Conservation (phyloP, 768 basidiomycete genomes). For the Suillus brevipes region DNA sequence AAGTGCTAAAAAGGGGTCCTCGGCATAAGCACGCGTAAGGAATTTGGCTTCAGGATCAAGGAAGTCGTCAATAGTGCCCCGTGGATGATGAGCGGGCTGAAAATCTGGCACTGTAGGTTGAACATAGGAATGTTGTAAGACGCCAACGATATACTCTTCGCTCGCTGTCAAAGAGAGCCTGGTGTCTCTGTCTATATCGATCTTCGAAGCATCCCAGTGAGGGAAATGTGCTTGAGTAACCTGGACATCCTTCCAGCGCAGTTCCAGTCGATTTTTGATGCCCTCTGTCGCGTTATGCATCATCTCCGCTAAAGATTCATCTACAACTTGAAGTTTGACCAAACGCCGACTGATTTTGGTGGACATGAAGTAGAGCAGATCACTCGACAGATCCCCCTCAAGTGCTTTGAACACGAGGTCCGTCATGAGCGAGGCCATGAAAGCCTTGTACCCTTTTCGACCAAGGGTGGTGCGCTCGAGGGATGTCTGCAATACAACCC, state of each 20-base stretch:
- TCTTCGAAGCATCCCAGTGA: slow-evolving; percentile 19
- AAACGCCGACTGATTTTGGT: slow-evolving; percentile 28
- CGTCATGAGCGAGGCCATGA: slow-evolving; percentile 44
- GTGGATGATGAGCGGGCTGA: background rate
- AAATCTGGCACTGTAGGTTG: slow-evolving; percentile 12
- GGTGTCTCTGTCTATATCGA: slow-evolving; percentile 24
- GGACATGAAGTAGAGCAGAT: slow-evolving; percentile 30
- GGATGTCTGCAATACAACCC: slow-evolving; percentile 42
- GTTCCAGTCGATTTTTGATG: slow-evolving; percentile 24
- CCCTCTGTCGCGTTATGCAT: slow-evolving; percentile 35
- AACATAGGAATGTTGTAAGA: slow-evolving; percentile 9
- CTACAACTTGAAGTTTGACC: slow-evolving; percentile 26
- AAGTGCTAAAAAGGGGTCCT: slow-evolving; percentile 23
- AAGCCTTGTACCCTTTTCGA: slow-evolving; percentile 42
- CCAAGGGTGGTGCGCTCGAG: slow-evolving; percentile 16
- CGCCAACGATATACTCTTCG: slow-evolving; percentile 25
- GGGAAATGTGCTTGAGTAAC: slow-evolving; percentile 23
- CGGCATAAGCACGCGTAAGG: slow-evolving; percentile 12
- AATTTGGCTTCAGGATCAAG: slow-evolving; percentile 15
- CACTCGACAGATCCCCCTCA: slow-evolving; percentile 15
- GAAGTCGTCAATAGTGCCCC: slow-evolving; percentile 21
- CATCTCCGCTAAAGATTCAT: slow-evolving; percentile 12
- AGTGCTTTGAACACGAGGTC: slow-evolving; percentile 24
- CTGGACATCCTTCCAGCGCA: slow-evolving; percentile 36
- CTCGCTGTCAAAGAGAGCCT: slow-evolving; percentile 34